Conservation (phyloP, 1,139 yeast species). For the Suhomyces kunorum region DNA sequence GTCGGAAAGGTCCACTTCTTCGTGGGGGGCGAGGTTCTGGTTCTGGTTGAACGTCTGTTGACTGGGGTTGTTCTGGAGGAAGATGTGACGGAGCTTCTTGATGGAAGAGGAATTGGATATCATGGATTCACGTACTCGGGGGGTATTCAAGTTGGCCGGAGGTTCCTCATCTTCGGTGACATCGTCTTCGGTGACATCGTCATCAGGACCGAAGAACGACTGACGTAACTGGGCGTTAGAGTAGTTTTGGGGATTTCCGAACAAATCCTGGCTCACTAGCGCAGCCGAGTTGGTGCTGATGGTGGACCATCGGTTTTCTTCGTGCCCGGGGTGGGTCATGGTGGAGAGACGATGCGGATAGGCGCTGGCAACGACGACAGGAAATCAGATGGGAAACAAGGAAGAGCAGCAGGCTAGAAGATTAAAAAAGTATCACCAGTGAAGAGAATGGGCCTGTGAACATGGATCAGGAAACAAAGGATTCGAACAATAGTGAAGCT, state of each 20-base stretch:
- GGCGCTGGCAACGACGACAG: not conserved
- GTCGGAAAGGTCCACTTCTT: conserved; percentile 14
- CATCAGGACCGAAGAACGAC: conserved; percentile 5
- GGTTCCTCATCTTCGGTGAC: conserved; percentile 1
- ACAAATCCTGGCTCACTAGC: conserved; percentile 15
- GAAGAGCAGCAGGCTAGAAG: too few species aligned
- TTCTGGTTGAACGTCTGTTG: conserved; percentile 2
- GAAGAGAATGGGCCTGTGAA: not conserved
- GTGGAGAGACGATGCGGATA: not conserved
- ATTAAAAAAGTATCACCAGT: not conserved
- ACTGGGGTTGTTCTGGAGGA: conserved; percentile 7
- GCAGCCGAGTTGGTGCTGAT: conserved; percentile 17
- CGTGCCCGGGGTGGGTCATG: conserved; percentile 16
- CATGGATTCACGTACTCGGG: conserved; percentile 12
- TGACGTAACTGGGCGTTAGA: conserved; percentile 7
- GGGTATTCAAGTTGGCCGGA: not conserved
- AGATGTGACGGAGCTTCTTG: conserved; percentile 18
- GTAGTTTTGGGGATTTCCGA: conserved; percentile 12
- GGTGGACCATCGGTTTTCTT: conserved; percentile 16
- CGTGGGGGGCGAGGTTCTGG: conserved; percentile 1
- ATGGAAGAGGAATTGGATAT: conserved; percentile 19
- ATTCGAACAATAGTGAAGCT: conserved; percentile 1
- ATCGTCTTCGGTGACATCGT: conserved; percentile 3
- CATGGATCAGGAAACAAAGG: conserved; percentile 2
- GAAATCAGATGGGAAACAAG: not conserved